These are phyloP conservation scores for sunflower (Helianthus annuus) DNA, from an alignment of 129 eudicot genomes.

Conservation along the genomic window HanXRQr2.0-SUNRISE NC_035449.2:10011105-10011604, in stretches of 20 bases:
- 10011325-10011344: slow-evolving; percentile 64
- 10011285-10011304: slow-evolving; percentile 57
- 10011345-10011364: slow-evolving; percentile 73
- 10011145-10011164: slow-evolving; percentile 61
- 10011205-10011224: slow-evolving; percentile 40
- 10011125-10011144: slow-evolving; percentile 48
- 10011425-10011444: slow-evolving; percentile 80
- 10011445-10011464: slow-evolving; percentile 33
- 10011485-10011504: no score
- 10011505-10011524: no score
- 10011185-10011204: slow-evolving; percentile 45
- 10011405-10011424: slow-evolving; percentile 76
- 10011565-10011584: slow-evolving; percentile 64
- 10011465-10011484: not conserved
- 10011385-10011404: slow-evolving; percentile 57
- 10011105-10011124: slow-evolving; percentile 30
- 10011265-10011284: slow-evolving; percentile 57
- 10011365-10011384: slow-evolving; percentile 53
- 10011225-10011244: slow-evolving; percentile 48
- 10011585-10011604: slow-evolving; percentile 46
- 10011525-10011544: no score
- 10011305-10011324: slow-evolving; percentile 55
- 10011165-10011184: slow-evolving; percentile 54
- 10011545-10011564: slow-evolving; percentile 22
- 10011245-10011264: slow-evolving; percentile 42